These are phyloP conservation scores for Hypholoma sublateritium DNA, from an alignment of 768 basidiomycete genomes.

Conservation along the genomic window DNA sequence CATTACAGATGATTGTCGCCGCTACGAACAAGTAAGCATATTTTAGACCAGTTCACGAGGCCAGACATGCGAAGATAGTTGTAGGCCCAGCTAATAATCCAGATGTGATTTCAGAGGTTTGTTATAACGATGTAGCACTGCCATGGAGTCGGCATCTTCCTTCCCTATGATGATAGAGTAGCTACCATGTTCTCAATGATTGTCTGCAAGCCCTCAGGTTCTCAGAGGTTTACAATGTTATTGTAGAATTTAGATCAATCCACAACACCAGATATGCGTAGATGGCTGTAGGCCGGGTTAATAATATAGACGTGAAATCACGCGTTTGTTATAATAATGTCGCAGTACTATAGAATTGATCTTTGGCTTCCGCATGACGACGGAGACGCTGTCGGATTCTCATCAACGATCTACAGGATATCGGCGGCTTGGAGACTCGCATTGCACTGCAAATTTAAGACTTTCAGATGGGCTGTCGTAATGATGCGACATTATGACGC, in stretches of 20 bases:
- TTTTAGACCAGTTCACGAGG: neutral
- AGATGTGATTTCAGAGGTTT: neutral
- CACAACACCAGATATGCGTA: neutral
- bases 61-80: neutral
- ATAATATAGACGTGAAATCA: neutral
- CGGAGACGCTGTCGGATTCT: neutral
- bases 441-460: neutral
- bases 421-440: neutral
- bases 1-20: neutral
- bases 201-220: too few relatives aligned
- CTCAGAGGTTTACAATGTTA: neutral
- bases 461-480: neutral
- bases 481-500: neutral
- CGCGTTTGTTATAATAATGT: neutral
- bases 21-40: neutral
- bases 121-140: too few relatives aligned
- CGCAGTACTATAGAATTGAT: neutral
- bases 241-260: neutral
- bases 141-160: too few relatives aligned
- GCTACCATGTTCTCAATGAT: too few relatives aligned
- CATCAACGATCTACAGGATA: neutral
- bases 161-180: too few relatives aligned
- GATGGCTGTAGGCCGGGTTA: neutral
- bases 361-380: neutral
- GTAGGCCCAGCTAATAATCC: neutral